A percentile compares a stretch with the other conserved stretches of the same genome.
phyloP scores from a whole-genome alignment of 352 stramenopile species.

The Hyaloperonospora arabidopsidis region DNA sequence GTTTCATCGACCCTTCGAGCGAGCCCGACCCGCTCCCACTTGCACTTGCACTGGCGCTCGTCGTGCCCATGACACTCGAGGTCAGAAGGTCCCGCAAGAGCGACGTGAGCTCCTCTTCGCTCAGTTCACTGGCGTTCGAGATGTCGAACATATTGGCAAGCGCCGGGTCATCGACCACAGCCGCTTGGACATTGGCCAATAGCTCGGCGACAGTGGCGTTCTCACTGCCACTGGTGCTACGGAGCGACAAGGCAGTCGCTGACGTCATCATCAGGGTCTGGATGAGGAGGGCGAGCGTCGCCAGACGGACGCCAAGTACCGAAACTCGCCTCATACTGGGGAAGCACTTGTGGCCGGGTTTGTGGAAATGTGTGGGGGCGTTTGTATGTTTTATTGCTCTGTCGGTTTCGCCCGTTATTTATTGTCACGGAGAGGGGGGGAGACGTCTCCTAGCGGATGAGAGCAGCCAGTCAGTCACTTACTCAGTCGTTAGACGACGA shows the following conservation, averaged over 20 bases:
- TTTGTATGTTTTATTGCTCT: no score
- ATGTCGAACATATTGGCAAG: conserved; percentile 38
- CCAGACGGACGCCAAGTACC: conserved; percentile 15
- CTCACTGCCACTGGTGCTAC: conserved; percentile 9
- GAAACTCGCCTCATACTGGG: conserved; percentile 10
- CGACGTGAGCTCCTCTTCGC: conserved; percentile 28
- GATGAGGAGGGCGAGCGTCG: conserved; percentile 3
- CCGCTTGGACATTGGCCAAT: conserved; percentile 29
- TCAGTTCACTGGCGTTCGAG: conserved; percentile 28
- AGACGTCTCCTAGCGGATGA: not conserved
- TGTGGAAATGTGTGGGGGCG: no score
- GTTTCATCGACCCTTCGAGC: conserved; percentile 5
- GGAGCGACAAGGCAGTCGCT: conserved; percentile 1
- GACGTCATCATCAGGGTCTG: conserved; percentile 6
- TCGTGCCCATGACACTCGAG: conserved; percentile 14
- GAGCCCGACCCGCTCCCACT: conserved; percentile 1
- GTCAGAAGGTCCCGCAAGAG: conserved; percentile 26
- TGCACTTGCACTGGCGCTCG: conserved; percentile 4
- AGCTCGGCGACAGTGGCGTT: conserved; percentile 26
- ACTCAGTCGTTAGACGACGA: no score
- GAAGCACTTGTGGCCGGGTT: conserved; percentile 7
- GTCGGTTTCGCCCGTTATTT: no score
- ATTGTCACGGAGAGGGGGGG: not conserved
- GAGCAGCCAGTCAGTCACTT: not conserved
- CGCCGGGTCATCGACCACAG: conserved; percentile 25